These are phyloP conservation scores for Pichia terricola DNA, from an alignment of 1,139 yeast genomes.

Conservation along the genomic window DNA sequence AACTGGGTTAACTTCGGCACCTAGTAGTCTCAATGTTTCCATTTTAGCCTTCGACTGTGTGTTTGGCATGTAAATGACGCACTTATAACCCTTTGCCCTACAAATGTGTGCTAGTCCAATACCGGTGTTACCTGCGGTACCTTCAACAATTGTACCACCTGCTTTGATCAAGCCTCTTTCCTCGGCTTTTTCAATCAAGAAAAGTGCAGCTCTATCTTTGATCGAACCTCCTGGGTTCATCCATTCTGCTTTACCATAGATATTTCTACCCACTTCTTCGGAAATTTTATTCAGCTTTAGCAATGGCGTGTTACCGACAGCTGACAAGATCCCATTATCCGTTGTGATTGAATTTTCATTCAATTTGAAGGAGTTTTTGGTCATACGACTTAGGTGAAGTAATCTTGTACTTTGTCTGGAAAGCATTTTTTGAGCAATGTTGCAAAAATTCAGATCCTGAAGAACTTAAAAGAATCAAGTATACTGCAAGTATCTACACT, in stretches of 20 bases:
- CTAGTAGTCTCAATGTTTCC: slow-evolving; percentile 59
- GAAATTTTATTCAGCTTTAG: slow-evolving; percentile 57
- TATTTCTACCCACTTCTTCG: slow-evolving; percentile 62
- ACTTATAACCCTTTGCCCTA: slow-evolving; percentile 71
- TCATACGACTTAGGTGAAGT: slow-evolving; percentile 1
- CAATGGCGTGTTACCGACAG: slow-evolving; percentile 79
- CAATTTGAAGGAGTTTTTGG: slow-evolving; percentile 3
- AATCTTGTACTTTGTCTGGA: slow-evolving; percentile 1
- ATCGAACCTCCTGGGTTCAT: slow-evolving; percentile 95
- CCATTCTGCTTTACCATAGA: slow-evolving; percentile 83
- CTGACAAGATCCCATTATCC: slow-evolving; percentile 15
- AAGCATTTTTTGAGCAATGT: neutral
- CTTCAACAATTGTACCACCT: slow-evolving; percentile 56
- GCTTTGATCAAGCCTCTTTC: slow-evolving; percentile 46
- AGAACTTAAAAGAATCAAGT: too few relatives aligned
- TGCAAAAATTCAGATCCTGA: too few relatives aligned
- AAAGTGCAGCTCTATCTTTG: slow-evolving; percentile 84
- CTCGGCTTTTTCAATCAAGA: slow-evolving; percentile 73
- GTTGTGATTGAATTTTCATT: slow-evolving; percentile 1
- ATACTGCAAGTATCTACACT: too few relatives aligned
- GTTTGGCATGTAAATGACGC: slow-evolving; percentile 84
- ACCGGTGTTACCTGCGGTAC: slow-evolving; percentile 79
- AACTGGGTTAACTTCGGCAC: slow-evolving; percentile 85
- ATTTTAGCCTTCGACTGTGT: slow-evolving; percentile 76
- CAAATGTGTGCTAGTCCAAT: slow-evolving; percentile 87